These are phyloP conservation scores for Macroventuria anomochaeta DNA, from an alignment of 2,329 filamentous ascomycete species.

Conservation along the genomic window DNA sequence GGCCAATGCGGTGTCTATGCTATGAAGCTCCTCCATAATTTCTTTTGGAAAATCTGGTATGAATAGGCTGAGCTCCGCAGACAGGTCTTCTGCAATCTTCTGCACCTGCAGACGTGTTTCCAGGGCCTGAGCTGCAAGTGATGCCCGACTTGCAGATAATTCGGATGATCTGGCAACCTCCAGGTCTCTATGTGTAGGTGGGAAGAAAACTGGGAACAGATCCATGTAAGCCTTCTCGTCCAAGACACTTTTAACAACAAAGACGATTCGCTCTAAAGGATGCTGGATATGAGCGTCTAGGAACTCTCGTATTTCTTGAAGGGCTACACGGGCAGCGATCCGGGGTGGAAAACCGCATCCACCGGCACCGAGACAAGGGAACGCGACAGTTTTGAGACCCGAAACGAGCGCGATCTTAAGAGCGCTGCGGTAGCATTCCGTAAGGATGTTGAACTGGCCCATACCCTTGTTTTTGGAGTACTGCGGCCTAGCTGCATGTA, in stretches of 20 bases:
- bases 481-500: constrained; percentile 40
- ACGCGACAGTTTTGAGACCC: constrained; percentile 40
- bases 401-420: constrained; percentile 31
- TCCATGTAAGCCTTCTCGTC: constrained; percentile 42
- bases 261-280: constrained; percentile 38
- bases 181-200: constrained; percentile 41
- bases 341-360: constrained; percentile 41
- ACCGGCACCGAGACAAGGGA: constrained; percentile 43
- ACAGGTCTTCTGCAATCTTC: constrained; percentile 21
- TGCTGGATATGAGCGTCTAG: constrained; percentile 33
- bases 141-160: constrained; percentile 16
- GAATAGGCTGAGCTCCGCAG: constrained; percentile 20
- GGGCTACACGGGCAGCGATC: constrained; percentile 40
- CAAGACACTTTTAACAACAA: constrained; percentile 34
- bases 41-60: constrained; percentile 23
- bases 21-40: constrained; percentile 23
- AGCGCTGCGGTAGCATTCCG: constrained; percentile 40
- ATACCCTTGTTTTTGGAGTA: constrained; percentile 29
- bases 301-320: constrained; percentile 43
- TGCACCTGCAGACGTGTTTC: constrained; percentile 30
- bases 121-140: constrained; percentile 23
- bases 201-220: constrained; percentile 42
- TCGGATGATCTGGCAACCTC: constrained; percentile 25
- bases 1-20: constrained; percentile 22
- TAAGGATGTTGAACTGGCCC: constrained; percentile 36